Conservation (phyloP, 2,329 filamentous ascomycete species). For the Neophaeococcomyces aloes region DNA sequence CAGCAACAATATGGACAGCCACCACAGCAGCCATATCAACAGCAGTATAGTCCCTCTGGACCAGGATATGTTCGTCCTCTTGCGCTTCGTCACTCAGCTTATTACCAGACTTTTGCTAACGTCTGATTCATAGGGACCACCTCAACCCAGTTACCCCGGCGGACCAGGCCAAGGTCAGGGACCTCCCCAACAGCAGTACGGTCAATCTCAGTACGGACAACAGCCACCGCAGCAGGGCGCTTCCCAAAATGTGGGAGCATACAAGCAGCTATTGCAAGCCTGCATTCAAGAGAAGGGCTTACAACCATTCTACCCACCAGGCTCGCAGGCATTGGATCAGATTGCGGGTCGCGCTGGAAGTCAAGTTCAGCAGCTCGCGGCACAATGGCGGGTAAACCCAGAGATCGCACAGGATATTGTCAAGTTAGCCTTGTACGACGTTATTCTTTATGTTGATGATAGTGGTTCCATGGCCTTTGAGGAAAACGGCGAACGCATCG, state of each 20-base stretch:
- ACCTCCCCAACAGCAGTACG: constrained; percentile 13
- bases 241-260: constrained; percentile 43
- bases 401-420: constrained; percentile 55
- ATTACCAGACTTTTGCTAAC: constrained; percentile 28
- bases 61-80: constrained; percentile 18
- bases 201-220: constrained; percentile 21
- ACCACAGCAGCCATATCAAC: constrained; percentile 24
- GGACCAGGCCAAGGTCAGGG: constrained; percentile 22
- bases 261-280: constrained; percentile 45
- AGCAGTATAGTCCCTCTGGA: constrained; percentile 19
- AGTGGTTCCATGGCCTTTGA: constrained; percentile 61
- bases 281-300: constrained; percentile 52
- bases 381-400: constrained; percentile 46
- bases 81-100: constrained; percentile 22
- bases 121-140: constrained; percentile 21
- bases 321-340: constrained; percentile 40
- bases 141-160: constrained; percentile 18
- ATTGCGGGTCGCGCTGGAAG: constrained; percentile 40
- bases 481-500: constrained; percentile 55
- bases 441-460: constrained; percentile 56
- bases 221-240: constrained; percentile 31
- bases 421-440: constrained; percentile 52
- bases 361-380: constrained; percentile 46
- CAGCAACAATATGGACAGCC: constrained; percentile 10
- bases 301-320: constrained; percentile 48